Base-by-base conservation (phyloP, 352 stramenopile species). In the Pythium dissotocum region DNA sequence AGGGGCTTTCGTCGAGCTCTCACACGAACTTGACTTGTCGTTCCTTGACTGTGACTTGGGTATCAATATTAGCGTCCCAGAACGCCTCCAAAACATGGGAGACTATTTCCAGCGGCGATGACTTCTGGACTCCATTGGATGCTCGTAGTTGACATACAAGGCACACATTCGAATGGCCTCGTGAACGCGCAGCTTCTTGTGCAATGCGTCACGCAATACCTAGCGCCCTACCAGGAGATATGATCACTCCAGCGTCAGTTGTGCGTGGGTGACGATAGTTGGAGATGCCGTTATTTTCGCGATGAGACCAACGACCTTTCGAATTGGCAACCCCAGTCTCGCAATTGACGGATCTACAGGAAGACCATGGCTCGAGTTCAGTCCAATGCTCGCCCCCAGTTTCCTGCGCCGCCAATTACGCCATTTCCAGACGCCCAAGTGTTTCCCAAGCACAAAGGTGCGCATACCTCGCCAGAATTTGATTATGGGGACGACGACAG, bases 341-440 rank as follows among this genome's bases (percentile, higher is more conserved):
- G 5, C 12, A 2, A 63, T 53, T 16, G 21, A 46, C 35, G 18
- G 8, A 9, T 26, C 10, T 16, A 26, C 6, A 7, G 0, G 42
- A 26, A 49, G 42, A 61, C 16, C 18, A 65, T 63, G 58, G 21
- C 49, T 8, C 52, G 2, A 57, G 21, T 2, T 2, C 26, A 58
- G 12, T 4, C 26, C 14, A 62, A 44, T 14, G 51, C 14, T 16
- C 40, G 10, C 3, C 14, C 33, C 21, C 53, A 49, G 18, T 60
- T 68, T 21, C 55, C 42, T 8, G 44, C 60, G n/a, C 66, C 60
- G 16, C 59, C 66, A 14, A 64, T 72, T 6, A 28, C 10, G 6
- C 61, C 57, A 4, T 75, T 75, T 40, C 69, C 69, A 12, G 62
- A 75, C 14, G 58, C 71, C 9, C 57, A 66, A n/a, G 51, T 71